These are phyloP conservation scores for Leptographium wingfieldii DNA, from an alignment of 2,329 filamentous ascomycete species.

Conservation along the genomic window DNA sequence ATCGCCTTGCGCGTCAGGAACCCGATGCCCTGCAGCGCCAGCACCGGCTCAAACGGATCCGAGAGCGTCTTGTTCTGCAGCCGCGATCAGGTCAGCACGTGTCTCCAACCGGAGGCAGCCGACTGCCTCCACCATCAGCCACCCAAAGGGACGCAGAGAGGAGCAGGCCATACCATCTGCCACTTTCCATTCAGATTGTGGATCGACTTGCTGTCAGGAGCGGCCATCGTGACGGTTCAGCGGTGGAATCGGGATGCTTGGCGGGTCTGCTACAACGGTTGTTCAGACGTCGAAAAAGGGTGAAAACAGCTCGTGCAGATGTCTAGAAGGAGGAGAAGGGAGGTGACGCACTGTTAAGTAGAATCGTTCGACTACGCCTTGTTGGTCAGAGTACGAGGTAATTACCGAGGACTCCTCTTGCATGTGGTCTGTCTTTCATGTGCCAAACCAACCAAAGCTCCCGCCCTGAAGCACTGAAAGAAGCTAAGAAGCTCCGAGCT, in stretches of 20 bases:
- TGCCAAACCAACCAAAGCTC: no score
- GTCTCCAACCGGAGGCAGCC: background rate
- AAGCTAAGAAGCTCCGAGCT: background rate
- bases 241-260: background rate
- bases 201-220: slow-evolving; percentile 52
- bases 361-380: background rate
- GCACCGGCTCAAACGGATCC: slow-evolving; percentile 53
- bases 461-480: no score
- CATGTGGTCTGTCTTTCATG: background rate
- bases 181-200: slow-evolving; percentile 58
- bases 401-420: background rate
- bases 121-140: background rate
- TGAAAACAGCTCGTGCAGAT: no score
- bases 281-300: background rate
- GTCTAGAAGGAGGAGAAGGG: background rate
- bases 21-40: slow-evolving; percentile 59
- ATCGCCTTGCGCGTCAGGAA: slow-evolving; percentile 65
- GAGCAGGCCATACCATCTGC: slow-evolving; percentile 43
- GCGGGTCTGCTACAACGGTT: no score
- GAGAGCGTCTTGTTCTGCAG: slow-evolving; percentile 65
- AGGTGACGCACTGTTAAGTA: no score
- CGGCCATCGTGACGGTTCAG: slow-evolving; percentile 47
- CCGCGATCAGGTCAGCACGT: slow-evolving; percentile 1
- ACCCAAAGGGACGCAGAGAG: background rate
- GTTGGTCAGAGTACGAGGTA: background rate